Base-by-base conservation (phyloP, 257 asterid genomes). In the Haberlea rhodopensis region DNA sequence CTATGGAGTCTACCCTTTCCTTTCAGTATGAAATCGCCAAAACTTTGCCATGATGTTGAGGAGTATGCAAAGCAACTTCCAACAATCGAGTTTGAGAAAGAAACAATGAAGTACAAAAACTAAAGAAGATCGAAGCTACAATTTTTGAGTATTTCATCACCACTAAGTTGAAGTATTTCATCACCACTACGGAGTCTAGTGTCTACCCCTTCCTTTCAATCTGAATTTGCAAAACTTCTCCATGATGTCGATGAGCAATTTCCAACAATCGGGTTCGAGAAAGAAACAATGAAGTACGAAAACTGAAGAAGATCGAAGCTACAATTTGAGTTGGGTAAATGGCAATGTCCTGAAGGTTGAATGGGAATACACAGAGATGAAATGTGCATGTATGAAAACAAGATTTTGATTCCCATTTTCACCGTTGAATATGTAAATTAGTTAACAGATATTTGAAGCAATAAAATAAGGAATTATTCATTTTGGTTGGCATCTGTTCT, bases 91-190 rank as follows among this genome's bases (percentile, higher is more conserved):
- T 89, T 89, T 40, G 95, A 86, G 79, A 89, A 84, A 66, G 95
- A 79, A 69, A 86, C 92, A 76, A 89, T 89, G 95, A 89, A 89
- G 82, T 89, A 87, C 86, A 89, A 86, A 65, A 77, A 80, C 75
- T 89, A 66, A 76, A 70, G n/a, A 65, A 63, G 75, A 68, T 60
- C 73, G 4, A 27, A 19, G 20, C 19, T 18, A 28, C n/a, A n/a
- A n/a, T n/a, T n/a, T n/a, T n/a, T n/a, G n/a, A n/a, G n/a, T n/a
- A n/a, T n/a, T n/a, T n/a, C n/a, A n/a, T n/a, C n/a, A n/a, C n/a
- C n/a, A n/a, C n/a, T n/a, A n/a, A n/a, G n/a, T n/a, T n/a, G n/a
- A n/a, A n/a, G n/a, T n/a, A n/a, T n/a, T n/a, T n/a, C n/a, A n/a
- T n/a, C n/a, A n/a, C n/a, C n/a, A n/a, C n/a, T n/a, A n/a, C n/a